Evolutionary conservation across 352 stramenopile genomes (phyloP).

Genomic region (Pythium guiyangense): DNA sequence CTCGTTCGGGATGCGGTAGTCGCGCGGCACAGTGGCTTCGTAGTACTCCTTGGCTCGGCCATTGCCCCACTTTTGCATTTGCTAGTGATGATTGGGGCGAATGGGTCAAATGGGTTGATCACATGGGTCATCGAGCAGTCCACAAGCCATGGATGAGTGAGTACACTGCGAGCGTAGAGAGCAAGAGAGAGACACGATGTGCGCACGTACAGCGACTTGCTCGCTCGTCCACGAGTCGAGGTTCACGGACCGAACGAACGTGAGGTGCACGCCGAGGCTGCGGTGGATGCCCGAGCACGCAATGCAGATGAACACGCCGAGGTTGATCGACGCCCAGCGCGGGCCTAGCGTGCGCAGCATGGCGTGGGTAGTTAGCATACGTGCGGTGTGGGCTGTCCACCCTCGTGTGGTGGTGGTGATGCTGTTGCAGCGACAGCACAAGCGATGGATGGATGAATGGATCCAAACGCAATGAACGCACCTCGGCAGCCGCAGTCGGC

Average conservation of each 20-base stretch:
- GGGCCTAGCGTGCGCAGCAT: slow-evolving; percentile 36
- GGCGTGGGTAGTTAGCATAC: too few relatives aligned
- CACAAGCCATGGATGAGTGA: too few relatives aligned
- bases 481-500: slow-evolving; percentile 84
- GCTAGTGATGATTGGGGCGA: slow-evolving; percentile 17
- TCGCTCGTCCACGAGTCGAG: slow-evolving; percentile 93
- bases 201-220: slow-evolving; percentile 61
- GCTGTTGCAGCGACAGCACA: neutral
- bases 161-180: too few relatives aligned
- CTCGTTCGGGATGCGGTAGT: slow-evolving; percentile 76
- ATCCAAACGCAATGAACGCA: slow-evolving; percentile 14
- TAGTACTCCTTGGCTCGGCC: slow-evolving; percentile 86
- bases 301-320: slow-evolving; percentile 95
- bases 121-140: too few relatives aligned
- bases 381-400: too few relatives aligned
- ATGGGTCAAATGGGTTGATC: slow-evolving; percentile 1
- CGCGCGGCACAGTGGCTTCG: slow-evolving; percentile 75
- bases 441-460: neutral
- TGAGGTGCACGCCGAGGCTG: slow-evolving; percentile 91
- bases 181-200: neutral
- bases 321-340: slow-evolving; percentile 92
- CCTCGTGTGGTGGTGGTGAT: too few relatives aligned
- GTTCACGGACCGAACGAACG: slow-evolving; percentile 91
- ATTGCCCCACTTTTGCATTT: slow-evolving; percentile 93
- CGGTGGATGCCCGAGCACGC: slow-evolving; percentile 92